Evolutionary conservation across 2,329 filamentous ascomycete genomes (phyloP).

Genomic region (Alternaria ethzedia): DNA sequence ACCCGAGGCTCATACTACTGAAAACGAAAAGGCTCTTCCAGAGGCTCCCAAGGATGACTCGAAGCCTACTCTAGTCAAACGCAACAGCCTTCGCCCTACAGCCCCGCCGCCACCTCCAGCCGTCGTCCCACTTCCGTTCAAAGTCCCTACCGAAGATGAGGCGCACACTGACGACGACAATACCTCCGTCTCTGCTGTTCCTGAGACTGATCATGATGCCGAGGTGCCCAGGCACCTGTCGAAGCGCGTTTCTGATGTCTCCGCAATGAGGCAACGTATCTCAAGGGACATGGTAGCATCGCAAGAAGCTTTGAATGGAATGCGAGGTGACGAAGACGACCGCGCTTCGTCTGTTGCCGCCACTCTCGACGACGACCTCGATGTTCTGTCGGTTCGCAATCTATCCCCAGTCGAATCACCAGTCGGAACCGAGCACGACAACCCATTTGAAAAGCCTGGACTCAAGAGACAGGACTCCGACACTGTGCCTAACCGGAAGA

Average conservation of each 20-base stretch:
- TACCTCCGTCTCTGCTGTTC: conserved; percentile 64
- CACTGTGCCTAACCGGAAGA: neutral
- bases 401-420: conserved; percentile 38
- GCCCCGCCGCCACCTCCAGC: conserved; percentile 57
- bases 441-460: neutral
- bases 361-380: conserved; percentile 65
- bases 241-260: conserved; percentile 44
- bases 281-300: conserved; percentile 33
- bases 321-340: conserved; percentile 47
- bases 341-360: conserved; percentile 57
- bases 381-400: conserved; percentile 45
- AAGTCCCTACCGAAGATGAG: conserved; percentile 58
- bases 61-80: conserved; percentile 4
- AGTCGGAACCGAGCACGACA: conserved; percentile 21
- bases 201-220: conserved; percentile 28
- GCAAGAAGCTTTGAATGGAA: conserved; percentile 46
- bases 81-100: conserved; percentile 30
- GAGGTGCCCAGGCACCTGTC: conserved; percentile 36
- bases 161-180: conserved; percentile 54
- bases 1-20: conserved; percentile 24
- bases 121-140: conserved; percentile 71
- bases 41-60: conserved; percentile 6
- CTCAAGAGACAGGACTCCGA: neutral
- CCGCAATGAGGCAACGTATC: conserved; percentile 37
- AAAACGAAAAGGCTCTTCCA: conserved; percentile 4